phyloP scores from a whole-genome alignment of 2,329 filamentous ascomycete species.

The Phyllosticta capitalensis region DNA sequence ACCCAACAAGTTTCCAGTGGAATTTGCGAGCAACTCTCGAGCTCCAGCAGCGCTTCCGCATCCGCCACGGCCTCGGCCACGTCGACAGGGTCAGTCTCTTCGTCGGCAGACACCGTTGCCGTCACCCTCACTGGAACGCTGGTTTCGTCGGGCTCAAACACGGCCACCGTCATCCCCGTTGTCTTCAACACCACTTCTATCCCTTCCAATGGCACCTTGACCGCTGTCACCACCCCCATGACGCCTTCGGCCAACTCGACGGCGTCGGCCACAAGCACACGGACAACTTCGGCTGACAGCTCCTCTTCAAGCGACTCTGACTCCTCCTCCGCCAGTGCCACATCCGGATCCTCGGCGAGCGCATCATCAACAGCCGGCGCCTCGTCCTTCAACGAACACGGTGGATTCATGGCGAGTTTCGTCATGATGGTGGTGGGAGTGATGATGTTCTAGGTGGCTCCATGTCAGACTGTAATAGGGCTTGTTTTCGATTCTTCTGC shows the following conservation, averaged over 20 bases:
- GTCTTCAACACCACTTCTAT: constrained; percentile 1
- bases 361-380: background rate
- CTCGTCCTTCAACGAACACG: background rate
- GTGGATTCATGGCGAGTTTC: background rate
- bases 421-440: background rate
- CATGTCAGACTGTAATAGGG: background rate
- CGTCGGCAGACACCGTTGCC: background rate
- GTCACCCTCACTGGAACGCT: background rate
- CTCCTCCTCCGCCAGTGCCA: background rate
- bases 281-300: background rate
- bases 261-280: background rate
- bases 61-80: constrained; percentile 15
- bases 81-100: constrained; percentile 5
- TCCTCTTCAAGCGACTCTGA: background rate
- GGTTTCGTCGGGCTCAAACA: background rate
- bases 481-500: background rate
- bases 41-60: constrained; percentile 15
- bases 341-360: background rate
- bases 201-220: background rate
- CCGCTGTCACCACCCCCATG: background rate
- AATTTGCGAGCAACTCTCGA: constrained; percentile 18
- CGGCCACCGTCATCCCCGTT: background rate
- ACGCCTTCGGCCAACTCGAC: background rate
- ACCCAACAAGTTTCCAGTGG: constrained; percentile 15
- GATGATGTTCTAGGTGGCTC: background rate